Conservation (phyloP, 257 asterid genomes). For the Solanum chaucha region DNA sequence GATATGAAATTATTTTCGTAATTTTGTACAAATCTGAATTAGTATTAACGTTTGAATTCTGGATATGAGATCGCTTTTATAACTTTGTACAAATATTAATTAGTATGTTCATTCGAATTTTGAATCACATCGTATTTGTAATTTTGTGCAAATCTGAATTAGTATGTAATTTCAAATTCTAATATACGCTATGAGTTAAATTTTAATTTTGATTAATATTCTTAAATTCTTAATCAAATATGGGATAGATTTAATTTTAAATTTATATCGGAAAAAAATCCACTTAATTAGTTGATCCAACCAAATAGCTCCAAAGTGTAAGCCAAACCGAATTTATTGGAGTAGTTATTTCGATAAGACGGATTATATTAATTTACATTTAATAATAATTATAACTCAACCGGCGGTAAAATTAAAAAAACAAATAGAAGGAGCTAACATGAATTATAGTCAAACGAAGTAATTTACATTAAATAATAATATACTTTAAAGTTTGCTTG, state of each 20-base stretch:
- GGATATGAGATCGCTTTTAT: too few species aligned
- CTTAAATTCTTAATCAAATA: too few species aligned
- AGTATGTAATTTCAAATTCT: background rate
- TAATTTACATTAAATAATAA: too few species aligned
- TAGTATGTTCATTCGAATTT: background rate
- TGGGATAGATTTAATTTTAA: background rate
- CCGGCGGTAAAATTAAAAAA: background rate
- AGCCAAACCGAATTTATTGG: background rate
- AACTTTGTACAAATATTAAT: background rate
- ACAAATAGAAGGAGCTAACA: background rate
- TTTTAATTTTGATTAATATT: too few species aligned
- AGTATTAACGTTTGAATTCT: background rate
- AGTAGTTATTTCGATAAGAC: too few species aligned
- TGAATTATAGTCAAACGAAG: too few species aligned
- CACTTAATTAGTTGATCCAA: background rate
- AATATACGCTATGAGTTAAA: background rate
- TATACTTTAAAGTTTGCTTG: background rate
- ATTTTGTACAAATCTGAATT: too few species aligned
- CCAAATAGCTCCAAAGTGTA: background rate
- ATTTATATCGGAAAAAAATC: too few species aligned
- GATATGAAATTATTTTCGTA: too few species aligned
- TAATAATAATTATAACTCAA: background rate
- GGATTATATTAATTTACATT: too few species aligned
- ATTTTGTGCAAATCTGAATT: background rate
- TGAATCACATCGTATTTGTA: background rate